These are phyloP conservation scores for Fusarium sp. DNA, from an alignment of 2,329 filamentous ascomycete species.

Conservation along the genomic window DNA sequence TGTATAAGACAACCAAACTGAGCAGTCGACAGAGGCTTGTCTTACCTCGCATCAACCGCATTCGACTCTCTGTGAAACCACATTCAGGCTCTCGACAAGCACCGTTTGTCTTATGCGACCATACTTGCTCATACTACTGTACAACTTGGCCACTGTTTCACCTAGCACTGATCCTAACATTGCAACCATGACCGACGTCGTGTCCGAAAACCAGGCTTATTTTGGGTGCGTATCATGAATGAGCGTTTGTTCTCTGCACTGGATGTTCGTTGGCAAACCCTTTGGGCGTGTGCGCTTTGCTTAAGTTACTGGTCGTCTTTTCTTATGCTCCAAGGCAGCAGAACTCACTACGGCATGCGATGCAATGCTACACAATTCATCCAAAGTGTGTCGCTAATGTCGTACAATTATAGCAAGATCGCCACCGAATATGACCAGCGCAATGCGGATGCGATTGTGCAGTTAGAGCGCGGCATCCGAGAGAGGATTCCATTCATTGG, in stretches of 20 bases:
- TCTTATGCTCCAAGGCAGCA: constrained; percentile 11
- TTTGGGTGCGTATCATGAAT: constrained; percentile 52
- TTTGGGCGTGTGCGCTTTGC: not conserved
- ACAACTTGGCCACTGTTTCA: constrained; percentile 14
- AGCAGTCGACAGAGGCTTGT: constrained; percentile 1
- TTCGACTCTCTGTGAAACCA: constrained; percentile 6
- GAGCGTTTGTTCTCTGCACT: not conserved
- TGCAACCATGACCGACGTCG: constrained; percentile 45
- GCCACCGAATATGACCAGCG: constrained; percentile 56
- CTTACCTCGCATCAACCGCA: not conserved
- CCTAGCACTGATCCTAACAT: constrained; percentile 40
- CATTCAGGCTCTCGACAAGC: constrained; percentile 1
- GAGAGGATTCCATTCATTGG: constrained; percentile 68
- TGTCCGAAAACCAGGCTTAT: constrained; percentile 50
- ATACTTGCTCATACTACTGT: constrained; percentile 6
- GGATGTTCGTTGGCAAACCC: not conserved
- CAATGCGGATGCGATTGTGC: constrained; percentile 61
- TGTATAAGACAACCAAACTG: constrained; percentile 26
- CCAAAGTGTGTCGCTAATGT: constrained; percentile 26
- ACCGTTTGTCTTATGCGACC: constrained; percentile 18
- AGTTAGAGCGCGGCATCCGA: constrained; percentile 64
- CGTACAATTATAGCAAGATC: constrained; percentile 40
- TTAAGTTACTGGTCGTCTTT: constrained; percentile 1
- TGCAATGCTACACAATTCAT: not conserved
- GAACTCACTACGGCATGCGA: not conserved